A percentile compares a stretch with the other conserved stretches of the same genome.
Conservation (phyloP, 1,284 basidiomycete species). For the Apiotrichum montevideense region DNA sequence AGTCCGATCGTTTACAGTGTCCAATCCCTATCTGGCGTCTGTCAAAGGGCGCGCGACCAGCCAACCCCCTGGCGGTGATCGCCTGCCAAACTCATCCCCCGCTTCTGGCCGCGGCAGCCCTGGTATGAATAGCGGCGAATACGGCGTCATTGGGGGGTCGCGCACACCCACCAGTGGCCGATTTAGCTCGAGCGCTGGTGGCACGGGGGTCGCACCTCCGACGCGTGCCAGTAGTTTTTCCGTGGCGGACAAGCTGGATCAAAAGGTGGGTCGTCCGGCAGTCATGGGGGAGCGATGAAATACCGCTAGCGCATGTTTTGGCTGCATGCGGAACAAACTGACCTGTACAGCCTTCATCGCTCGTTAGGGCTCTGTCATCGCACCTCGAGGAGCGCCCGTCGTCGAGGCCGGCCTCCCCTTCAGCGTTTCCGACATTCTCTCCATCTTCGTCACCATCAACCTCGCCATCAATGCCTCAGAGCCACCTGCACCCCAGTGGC, state of each 20-base stretch:
- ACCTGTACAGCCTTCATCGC: slow-evolving; percentile 24
- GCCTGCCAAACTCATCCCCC: slow-evolving; percentile 29
- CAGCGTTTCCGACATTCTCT: slow-evolving; percentile 42
- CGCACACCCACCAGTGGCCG: slow-evolving; percentile 24
- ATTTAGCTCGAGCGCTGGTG: not conserved
- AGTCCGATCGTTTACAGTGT: slow-evolving; percentile 16
- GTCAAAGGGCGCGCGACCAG: slow-evolving; percentile 35
- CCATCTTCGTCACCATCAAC: slow-evolving; percentile 35
- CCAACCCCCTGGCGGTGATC: slow-evolving; percentile 35
- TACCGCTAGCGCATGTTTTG: not conserved
- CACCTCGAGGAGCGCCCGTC: slow-evolving; percentile 39
- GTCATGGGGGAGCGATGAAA: too few species aligned
- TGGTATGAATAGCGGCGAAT: slow-evolving; percentile 20
- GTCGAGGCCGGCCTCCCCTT: slow-evolving; percentile 31
- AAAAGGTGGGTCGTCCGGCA: slow-evolving; percentile 6
- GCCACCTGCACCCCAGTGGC: slow-evolving; percentile 2
- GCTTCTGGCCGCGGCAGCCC: slow-evolving; percentile 33
- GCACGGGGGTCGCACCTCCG: slow-evolving; percentile 3
- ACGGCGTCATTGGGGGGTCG: slow-evolving; percentile 42
- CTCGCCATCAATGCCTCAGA: slow-evolving; percentile 19
- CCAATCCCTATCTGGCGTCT: slow-evolving; percentile 17
- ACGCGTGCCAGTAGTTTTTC: slow-evolving; percentile 43
- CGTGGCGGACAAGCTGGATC: slow-evolving; percentile 15
- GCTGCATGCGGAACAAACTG: slow-evolving; percentile 2
- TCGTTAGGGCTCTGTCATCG: slow-evolving; percentile 36